Evolutionary conservation across 2,329 filamentous ascomycete species (phyloP).

Genomic region (Arthrobotrys pseudoclavata): DNA sequence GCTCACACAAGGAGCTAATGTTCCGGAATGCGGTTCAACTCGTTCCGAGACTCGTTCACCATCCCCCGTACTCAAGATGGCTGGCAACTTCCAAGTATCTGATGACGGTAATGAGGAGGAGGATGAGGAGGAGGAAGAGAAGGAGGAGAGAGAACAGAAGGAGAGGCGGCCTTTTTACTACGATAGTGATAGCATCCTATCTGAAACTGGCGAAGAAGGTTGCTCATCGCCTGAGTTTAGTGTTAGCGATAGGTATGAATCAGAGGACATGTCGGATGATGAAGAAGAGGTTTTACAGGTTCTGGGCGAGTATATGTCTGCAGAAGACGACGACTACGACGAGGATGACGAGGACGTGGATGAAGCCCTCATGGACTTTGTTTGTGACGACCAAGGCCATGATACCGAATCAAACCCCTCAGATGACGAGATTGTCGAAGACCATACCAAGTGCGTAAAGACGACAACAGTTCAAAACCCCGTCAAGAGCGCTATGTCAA

Average conservation of each 20-base stretch:
- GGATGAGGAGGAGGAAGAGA: neutral
- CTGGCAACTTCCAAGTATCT: constrained; percentile 27
- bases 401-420: constrained; percentile 37
- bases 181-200: neutral
- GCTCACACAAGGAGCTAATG: neutral
- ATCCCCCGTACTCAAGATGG: constrained; percentile 43
- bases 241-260: constrained; percentile 6
- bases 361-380: constrained; percentile 46
- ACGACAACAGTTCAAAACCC: constrained; percentile 26
- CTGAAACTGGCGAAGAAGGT: neutral
- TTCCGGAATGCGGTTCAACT: constrained; percentile 1
- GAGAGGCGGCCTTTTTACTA: neutral
- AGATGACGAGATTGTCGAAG: constrained; percentile 48
- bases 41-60: constrained; percentile 35
- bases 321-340: constrained; percentile 55
- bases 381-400: constrained; percentile 42
- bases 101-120: constrained; percentile 26
- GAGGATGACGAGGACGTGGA: constrained; percentile 55
- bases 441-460: neutral
- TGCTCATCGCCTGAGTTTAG: constrained; percentile 18
- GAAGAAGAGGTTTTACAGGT: neutral
- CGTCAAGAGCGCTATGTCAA: constrained; percentile 57
- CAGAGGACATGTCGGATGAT: constrained; percentile 8
- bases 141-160: neutral
- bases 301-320: constrained; percentile 15